These are phyloP conservation scores for Aspergillus puulaauensis DNA, from an alignment of 2,329 filamentous ascomycete species.

Conservation along the genomic window DNA sequence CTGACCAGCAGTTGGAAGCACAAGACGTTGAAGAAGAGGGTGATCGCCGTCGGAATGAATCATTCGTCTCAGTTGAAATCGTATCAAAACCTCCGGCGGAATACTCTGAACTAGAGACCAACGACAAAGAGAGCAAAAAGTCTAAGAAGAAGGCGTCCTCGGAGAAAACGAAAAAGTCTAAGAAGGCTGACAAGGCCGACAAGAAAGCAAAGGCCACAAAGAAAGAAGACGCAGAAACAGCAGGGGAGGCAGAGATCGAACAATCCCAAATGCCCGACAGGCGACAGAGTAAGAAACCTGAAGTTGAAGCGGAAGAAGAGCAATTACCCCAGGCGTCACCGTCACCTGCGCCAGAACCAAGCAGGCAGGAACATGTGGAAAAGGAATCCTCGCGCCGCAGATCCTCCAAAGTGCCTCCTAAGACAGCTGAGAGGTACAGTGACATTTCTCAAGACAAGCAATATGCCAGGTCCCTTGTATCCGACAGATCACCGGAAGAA, in stretches of 20 bases:
- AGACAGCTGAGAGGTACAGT: constrained; percentile 38
- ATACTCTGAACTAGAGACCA: constrained; percentile 28
- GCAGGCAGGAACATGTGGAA: constrained; percentile 20
- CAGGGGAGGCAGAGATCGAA: constrained; percentile 29
- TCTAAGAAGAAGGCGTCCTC: constrained; percentile 20
- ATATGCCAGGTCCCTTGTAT: constrained; percentile 30
- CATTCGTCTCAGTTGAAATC: constrained; percentile 32
- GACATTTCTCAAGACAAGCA: constrained; percentile 39
- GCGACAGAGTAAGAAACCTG: not conserved
- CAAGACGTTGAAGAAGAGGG: constrained; percentile 8
- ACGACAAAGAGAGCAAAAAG: constrained; percentile 24
- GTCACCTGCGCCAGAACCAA: constrained; percentile 18
- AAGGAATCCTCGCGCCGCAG: constrained; percentile 20
- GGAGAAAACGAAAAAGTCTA: constrained; percentile 31
- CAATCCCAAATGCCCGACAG: constrained; percentile 1
- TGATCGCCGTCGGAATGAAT: constrained; percentile 24
- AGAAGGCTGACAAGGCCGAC: constrained; percentile 16
- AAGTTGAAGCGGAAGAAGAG: constrained; percentile 15
- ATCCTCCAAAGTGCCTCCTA: constrained; percentile 32
- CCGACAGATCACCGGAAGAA: constrained; percentile 15
- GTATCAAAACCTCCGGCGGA: constrained; percentile 29
- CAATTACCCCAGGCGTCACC: constrained; percentile 6
- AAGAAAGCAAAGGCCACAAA: constrained; percentile 11
- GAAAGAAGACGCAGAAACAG: constrained; percentile 25
- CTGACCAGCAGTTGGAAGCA: constrained; percentile 1